These are phyloP conservation scores for Ustilago hordei DNA, from an alignment of 1,284 basidiomycete genomes.

Conservation along the genomic window DNA sequence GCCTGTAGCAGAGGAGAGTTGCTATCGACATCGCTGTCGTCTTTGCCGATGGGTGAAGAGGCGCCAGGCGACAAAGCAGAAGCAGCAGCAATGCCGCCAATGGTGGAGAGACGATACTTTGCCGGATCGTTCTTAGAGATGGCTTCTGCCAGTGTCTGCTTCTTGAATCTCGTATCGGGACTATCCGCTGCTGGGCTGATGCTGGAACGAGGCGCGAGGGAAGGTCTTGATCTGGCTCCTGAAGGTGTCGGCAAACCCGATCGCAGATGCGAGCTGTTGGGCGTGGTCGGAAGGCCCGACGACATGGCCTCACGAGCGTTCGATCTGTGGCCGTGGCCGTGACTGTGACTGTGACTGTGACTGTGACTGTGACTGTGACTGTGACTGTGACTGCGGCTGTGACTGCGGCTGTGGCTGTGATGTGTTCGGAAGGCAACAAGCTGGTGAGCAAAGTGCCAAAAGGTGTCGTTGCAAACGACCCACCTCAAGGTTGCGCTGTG, in stretches of 20 bases:
- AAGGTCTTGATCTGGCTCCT: conserved; percentile 15
- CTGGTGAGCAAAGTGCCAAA: background rate
- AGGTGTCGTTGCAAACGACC: background rate
- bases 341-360: background rate
- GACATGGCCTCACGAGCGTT: conserved; percentile 18
- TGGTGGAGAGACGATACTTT: conserved; percentile 40
- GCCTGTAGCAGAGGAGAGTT: conserved; percentile 44
- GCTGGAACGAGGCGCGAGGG: conserved; percentile 19
- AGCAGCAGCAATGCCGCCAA: conserved; percentile 1
- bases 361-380: background rate
- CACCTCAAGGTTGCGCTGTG: conserved; percentile 3
- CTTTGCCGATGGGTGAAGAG: conserved; percentile 19
- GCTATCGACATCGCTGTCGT: conserved; percentile 25
- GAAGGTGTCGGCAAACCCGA: conserved; percentile 51
- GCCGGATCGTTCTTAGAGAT: conserved; percentile 53
- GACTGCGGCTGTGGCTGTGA: background rate
- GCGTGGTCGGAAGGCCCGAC: conserved; percentile 52
- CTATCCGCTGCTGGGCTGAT: conserved; percentile 41
- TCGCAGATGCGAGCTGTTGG: conserved; percentile 43
- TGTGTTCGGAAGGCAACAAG: background rate
- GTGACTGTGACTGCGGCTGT: background rate
- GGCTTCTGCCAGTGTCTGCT: conserved; percentile 51
- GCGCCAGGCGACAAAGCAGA: conserved; percentile 13
- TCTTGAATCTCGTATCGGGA: conserved; percentile 47
- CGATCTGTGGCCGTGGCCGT: background rate